Evolutionary conservation across 163 green algal species (phyloP).

Genomic region (Coccomyxa subellipsoidea): DNA sequence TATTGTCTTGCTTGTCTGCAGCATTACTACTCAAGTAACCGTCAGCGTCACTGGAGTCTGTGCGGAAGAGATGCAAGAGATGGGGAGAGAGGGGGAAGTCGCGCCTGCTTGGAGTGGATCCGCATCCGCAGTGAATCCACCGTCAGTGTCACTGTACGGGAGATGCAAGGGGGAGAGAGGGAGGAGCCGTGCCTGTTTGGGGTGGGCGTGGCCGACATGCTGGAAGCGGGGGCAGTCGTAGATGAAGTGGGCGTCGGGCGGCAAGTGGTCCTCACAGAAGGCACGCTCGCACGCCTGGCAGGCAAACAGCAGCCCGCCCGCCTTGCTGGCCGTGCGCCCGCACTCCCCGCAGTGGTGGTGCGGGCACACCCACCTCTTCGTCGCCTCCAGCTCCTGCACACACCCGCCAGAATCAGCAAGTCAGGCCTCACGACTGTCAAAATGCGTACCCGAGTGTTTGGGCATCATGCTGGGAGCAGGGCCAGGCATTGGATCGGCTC

Average conservation of each 20-base stretch:
- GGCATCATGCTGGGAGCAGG: too few relatives aligned
- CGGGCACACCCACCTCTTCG: constrained; percentile 43
- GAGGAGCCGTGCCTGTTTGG: neutral
- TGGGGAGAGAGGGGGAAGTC: too few relatives aligned
- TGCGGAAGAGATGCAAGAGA: too few relatives aligned
- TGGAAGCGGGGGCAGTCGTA: constrained; percentile 48
- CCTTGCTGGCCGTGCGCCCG: constrained; percentile 30
- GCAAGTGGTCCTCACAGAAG: constrained; percentile 72
- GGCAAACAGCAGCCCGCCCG: constrained; percentile 65
- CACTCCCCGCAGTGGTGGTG: constrained; percentile 52
- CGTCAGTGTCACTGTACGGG: neutral
- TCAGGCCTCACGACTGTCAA: too few relatives aligned
- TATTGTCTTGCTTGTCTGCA: too few relatives aligned
- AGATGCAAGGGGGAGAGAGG: neutral
- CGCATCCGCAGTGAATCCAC: too few relatives aligned
- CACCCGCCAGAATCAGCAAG: neutral
- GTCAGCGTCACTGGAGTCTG: too few relatives aligned
- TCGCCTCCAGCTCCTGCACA: neutral
- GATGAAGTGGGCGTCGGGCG: constrained; percentile 31
- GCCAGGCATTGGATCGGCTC: too few relatives aligned
- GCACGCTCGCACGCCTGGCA: constrained; percentile 43
- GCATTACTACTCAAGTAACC: too few relatives aligned
- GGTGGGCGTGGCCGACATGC: constrained; percentile 35
- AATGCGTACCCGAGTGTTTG: too few relatives aligned
- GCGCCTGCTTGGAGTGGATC: too few relatives aligned